These are phyloP conservation scores for Ogataea henricii DNA, from an alignment of 805 yeast species.

Conservation along the genomic window DNA sequence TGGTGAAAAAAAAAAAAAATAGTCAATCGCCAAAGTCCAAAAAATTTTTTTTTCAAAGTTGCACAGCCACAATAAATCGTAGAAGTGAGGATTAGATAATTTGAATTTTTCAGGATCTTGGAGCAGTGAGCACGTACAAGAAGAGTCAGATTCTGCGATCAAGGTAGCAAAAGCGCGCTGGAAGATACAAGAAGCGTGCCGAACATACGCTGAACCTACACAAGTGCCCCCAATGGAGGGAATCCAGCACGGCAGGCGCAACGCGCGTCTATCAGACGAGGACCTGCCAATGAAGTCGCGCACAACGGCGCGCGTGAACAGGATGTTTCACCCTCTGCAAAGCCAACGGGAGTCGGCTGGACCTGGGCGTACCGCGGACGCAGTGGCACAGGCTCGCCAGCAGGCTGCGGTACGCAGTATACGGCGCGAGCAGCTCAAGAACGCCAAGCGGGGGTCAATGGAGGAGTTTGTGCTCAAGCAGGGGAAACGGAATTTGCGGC, in stretches of 20 bases:
- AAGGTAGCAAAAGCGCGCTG: no score
- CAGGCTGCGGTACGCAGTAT: constrained; percentile 13
- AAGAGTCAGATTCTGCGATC: no score
- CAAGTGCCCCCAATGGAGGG: neutral
- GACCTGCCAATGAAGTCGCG: neutral
- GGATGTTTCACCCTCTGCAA: constrained; percentile 27
- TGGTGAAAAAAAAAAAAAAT: neutral
- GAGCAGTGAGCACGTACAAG: no score
- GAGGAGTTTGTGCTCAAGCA: constrained; percentile 30
- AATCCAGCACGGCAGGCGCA: neutral
- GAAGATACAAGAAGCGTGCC: no score
- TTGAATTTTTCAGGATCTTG: neutral
- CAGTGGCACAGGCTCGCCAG: constrained; percentile 1
- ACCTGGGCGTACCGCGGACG: constrained; percentile 7
- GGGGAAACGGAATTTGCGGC: constrained; percentile 20
- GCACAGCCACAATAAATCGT: neutral
- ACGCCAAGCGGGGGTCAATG: constrained; percentile 28
- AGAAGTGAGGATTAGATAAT: neutral
- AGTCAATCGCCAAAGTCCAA: no score
- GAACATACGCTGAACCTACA: no score
- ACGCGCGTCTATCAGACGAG: neutral
- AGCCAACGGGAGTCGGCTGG: constrained; percentile 1
- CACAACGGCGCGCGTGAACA: constrained; percentile 16
- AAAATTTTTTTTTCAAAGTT: neutral
- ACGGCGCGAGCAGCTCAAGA: constrained; percentile 17